Evolutionary conservation across 2,329 filamentous ascomycete species (phyloP).

Genomic region (Sphaerulina populicola): DNA sequence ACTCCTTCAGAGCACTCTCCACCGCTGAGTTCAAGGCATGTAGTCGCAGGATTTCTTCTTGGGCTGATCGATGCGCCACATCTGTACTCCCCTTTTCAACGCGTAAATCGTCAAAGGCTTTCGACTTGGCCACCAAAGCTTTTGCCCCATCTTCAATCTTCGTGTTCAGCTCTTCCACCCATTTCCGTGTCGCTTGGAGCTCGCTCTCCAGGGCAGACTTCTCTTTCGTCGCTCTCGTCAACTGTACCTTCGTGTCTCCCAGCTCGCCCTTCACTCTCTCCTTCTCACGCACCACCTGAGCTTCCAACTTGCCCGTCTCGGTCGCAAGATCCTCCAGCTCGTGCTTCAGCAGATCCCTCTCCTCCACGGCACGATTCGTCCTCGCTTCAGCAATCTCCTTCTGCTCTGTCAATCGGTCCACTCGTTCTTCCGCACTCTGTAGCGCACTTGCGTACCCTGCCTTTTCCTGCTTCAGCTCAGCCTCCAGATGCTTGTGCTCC

Average conservation of each 20-base stretch:
- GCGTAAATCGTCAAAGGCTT: slow-evolving; percentile 9
- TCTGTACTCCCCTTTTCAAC: slow-evolving; percentile 10
- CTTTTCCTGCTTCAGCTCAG: background rate
- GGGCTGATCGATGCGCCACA: slow-evolving; percentile 9
- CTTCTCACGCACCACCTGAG: slow-evolving; percentile 5
- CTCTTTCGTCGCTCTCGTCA: slow-evolving; percentile 11
- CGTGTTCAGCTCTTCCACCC: slow-evolving; percentile 12
- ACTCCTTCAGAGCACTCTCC: slow-evolving; percentile 10
- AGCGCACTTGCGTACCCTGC: slow-evolving; percentile 1
- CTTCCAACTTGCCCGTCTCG: slow-evolving; percentile 6
- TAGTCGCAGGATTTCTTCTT: slow-evolving; percentile 8
- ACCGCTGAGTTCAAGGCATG: slow-evolving; percentile 15
- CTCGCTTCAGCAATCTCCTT: slow-evolving; percentile 8
- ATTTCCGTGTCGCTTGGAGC: slow-evolving; percentile 11
- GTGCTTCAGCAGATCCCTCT: background rate
- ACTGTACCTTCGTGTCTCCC: slow-evolving; percentile 5
- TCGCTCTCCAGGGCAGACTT: slow-evolving; percentile 14
- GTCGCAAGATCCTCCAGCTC: slow-evolving; percentile 2
- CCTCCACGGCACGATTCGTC: slow-evolving; percentile 11
- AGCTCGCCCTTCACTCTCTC: slow-evolving; percentile 6
- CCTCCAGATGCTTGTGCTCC: slow-evolving; percentile 4
- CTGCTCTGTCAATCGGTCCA: slow-evolving; percentile 18
- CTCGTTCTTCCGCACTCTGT: background rate
- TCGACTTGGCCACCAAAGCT: slow-evolving; percentile 9
- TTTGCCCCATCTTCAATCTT: slow-evolving; percentile 16